Conservation (phyloP, 495 filamentous ascomycete species). For the Glonium stellatum region DNA sequence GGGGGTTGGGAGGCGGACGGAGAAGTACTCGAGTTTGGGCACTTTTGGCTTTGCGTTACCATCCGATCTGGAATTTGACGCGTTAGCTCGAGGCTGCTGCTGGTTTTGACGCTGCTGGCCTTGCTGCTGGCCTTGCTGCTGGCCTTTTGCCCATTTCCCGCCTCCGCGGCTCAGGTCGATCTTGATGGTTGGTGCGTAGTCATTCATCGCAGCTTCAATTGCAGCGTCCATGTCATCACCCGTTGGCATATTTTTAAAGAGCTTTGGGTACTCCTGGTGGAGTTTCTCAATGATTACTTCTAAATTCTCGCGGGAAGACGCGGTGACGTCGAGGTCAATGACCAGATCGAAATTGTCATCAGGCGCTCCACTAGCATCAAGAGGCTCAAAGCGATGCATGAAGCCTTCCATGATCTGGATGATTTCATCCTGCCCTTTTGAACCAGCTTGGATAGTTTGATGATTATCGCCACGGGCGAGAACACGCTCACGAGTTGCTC, state of each 20-base stretch:
- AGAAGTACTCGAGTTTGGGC: conserved; percentile 76
- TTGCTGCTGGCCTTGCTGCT: conserved; percentile 18
- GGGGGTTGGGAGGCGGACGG: conserved; percentile 53
- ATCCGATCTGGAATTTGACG: background rate
- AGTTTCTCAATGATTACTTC: conserved; percentile 68
- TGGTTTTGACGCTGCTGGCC: conserved; percentile 14
- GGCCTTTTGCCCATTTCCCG: conserved; percentile 31
- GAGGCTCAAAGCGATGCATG: conserved; percentile 71
- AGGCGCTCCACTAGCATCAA: conserved; percentile 54
- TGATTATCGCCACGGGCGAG: conserved; percentile 89
- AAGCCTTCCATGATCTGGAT: conserved; percentile 94
- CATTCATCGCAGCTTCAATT: conserved; percentile 64
- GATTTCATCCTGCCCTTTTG: conserved; percentile 58
- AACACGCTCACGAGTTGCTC: conserved; percentile 72
- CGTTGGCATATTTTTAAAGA: conserved; percentile 66
- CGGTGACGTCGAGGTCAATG: conserved; percentile 75
- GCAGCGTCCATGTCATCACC: conserved; percentile 72
- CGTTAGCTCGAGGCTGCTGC: background rate
- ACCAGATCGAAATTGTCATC: conserved; percentile 73
- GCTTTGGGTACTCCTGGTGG: conserved; percentile 62
- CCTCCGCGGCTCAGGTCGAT: conserved; percentile 55
- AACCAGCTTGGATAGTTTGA: conserved; percentile 87
- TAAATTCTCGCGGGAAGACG: conserved; percentile 74
- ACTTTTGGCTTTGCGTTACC: conserved; percentile 28
- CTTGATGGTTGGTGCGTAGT: conserved; percentile 70